These are phyloP conservation scores for Austroboletus novae-zelandiae DNA, from an alignment of 1,284 basidiomycete species.

Conservation along the genomic window DNA sequence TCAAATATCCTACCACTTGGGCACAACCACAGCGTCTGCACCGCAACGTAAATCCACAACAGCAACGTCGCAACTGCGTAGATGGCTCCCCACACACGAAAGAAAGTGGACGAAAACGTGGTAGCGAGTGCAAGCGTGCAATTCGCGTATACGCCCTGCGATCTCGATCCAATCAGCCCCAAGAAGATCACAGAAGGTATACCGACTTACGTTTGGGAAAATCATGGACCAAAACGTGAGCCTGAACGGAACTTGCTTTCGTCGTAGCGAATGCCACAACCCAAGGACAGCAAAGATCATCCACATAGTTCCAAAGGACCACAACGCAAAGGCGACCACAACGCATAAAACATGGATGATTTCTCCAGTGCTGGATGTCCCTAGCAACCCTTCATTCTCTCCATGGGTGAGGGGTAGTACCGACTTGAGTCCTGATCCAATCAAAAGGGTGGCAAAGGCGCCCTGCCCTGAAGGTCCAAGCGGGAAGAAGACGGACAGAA, in stretches of 20 bases:
- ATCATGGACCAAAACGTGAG: constrained; percentile 58
- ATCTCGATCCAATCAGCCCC: constrained; percentile 3
- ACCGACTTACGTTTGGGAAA: constrained; percentile 54
- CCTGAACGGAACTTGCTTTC: constrained; percentile 42
- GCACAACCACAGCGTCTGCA: constrained; percentile 40
- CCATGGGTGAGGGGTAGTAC: constrained; percentile 35
- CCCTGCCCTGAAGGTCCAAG: constrained; percentile 62
- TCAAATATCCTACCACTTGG: constrained; percentile 46
- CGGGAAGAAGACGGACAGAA: constrained; percentile 62
- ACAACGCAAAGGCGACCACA: constrained; percentile 47
- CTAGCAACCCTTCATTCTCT: constrained; percentile 25
- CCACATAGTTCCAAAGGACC: constrained; percentile 57
- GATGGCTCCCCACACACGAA: constrained; percentile 53
- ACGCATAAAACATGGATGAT: constrained; percentile 45
- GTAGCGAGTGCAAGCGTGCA: constrained; percentile 55
- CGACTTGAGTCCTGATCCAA: constrained; percentile 41
- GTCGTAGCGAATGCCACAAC: constrained; percentile 40
- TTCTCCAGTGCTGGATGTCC: constrained; percentile 33
- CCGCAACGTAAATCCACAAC: constrained; percentile 54
- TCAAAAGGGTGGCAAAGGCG: constrained; percentile 45
- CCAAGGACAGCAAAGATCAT: constrained; percentile 48
- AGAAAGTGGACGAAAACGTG: constrained; percentile 52
- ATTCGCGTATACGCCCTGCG: constrained; percentile 61
- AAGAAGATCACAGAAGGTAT: not conserved
- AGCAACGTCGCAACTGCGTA: constrained; percentile 52